A percentile compares a stretch with the other conserved stretches of the same genome.
Conservation (phyloP, 2,329 filamentous ascomycete species). For the Cercospora citrullina region DNA sequence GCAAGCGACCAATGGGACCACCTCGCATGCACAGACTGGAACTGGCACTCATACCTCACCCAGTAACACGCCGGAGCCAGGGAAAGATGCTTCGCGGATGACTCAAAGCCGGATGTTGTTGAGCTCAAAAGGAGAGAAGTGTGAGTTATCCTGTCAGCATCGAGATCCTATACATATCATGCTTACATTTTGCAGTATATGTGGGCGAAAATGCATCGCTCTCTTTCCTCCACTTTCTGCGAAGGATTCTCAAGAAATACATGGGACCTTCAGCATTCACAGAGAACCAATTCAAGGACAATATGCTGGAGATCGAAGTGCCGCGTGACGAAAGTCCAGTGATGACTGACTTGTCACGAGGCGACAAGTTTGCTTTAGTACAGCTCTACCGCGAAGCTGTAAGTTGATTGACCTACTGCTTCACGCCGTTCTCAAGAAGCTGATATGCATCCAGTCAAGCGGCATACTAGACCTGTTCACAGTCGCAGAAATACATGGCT, state of each 20-base stretch:
- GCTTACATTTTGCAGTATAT: conserved; percentile 42
- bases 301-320: conserved; percentile 53
- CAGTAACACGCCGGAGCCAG: conserved; percentile 23
- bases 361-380: conserved; percentile 37
- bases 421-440: background rate
- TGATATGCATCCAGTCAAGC: conserved; percentile 41
- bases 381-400: conserved; percentile 40
- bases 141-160: conserved; percentile 36
- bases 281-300: conserved; percentile 52
- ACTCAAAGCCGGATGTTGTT: conserved; percentile 49
- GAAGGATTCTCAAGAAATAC: conserved; percentile 50
- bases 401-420: conserved; percentile 8
- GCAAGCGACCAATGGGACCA: conserved; percentile 1
- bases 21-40: conserved; percentile 8
- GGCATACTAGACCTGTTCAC: conserved; percentile 45
- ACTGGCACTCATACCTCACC: conserved; percentile 19
- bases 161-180: background rate
- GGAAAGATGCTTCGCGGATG: conserved; percentile 18
- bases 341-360: conserved; percentile 35
- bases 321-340: conserved; percentile 23
- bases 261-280: conserved; percentile 58
- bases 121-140: conserved; percentile 55
- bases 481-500: conserved; percentile 32
- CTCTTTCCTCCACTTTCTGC: conserved; percentile 58
- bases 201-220: conserved; percentile 55